phyloP scores from a whole-genome alignment of 805 yeast genomes.

The Kuraishia piskuri region DNA sequence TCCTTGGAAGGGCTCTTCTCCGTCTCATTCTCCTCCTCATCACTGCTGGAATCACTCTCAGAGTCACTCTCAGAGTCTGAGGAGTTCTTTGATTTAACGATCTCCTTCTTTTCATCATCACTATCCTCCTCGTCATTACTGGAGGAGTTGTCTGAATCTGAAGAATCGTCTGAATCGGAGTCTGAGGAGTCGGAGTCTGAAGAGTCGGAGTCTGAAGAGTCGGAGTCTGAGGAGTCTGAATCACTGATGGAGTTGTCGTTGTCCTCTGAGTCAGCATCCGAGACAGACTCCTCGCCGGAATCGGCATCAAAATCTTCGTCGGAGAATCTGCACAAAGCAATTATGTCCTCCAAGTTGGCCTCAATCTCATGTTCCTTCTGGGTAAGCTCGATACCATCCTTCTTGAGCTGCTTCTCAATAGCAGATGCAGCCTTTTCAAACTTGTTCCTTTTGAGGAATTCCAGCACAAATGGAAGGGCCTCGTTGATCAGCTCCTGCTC shows the following conservation, averaged over 20 bases:
- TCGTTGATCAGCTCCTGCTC: constrained; percentile 1
- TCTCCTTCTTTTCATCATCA: constrained; percentile 8
- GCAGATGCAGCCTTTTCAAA: constrained; percentile 6
- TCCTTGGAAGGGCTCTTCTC: too few relatives aligned
- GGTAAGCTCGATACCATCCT: constrained; percentile 5
- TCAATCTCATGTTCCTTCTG: constrained; percentile 6
- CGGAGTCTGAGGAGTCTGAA: constrained; percentile 3
- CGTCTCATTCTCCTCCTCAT: too few relatives aligned
- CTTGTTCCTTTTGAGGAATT: background rate
- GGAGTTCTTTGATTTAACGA: background rate
- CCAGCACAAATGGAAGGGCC: background rate
- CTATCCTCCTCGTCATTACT: constrained; percentile 10
- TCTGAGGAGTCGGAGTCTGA: constrained; percentile 4
- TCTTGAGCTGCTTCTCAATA: constrained; percentile 9
- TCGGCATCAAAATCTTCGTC: constrained; percentile 6
- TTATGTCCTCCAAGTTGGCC: background rate
- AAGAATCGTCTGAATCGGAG: constrained; percentile 9
- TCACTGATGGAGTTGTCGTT: constrained; percentile 6
- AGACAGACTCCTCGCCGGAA: constrained; percentile 5
- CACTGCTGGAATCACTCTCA: too few relatives aligned
- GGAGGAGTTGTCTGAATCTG: constrained; percentile 14
- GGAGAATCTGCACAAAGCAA: background rate
- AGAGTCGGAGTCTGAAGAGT: constrained; percentile 3
- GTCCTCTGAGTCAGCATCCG: constrained; percentile 10
- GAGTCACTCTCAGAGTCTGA: constrained; percentile 9